Conservation (phyloP, 164 flowering plant species). For the Kalanchoe fedtschenkoi region DNA sequence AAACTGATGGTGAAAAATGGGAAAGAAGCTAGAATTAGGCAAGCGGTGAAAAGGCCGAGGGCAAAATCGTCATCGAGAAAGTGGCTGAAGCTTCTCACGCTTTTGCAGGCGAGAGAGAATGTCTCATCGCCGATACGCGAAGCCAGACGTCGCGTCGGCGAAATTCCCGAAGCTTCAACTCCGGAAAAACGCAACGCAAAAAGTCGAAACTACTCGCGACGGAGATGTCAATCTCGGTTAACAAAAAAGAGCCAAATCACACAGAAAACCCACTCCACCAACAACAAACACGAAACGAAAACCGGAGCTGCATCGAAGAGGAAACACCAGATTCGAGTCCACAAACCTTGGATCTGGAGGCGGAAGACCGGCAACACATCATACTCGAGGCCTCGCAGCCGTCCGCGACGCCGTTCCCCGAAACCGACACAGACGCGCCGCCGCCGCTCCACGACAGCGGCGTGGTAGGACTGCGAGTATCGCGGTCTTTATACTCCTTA, state of each 20-base stretch:
- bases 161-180: neutral
- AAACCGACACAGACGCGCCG: constrained; percentile 15
- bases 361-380: constrained; percentile 7
- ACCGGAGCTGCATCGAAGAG: too few species aligned
- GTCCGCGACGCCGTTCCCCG: constrained; percentile 26
- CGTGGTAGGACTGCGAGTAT: constrained; percentile 40
- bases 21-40: too few species aligned
- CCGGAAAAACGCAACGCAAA: neutral
- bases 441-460: constrained; percentile 63
- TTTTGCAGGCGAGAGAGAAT: constrained; percentile 9
- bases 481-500: neutral
- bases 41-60: too few species aligned
- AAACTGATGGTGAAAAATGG: too few species aligned
- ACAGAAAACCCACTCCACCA: neutral
- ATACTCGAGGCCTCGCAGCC: constrained; percentile 34
- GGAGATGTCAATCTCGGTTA: constrained; percentile 11
- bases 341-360: constrained; percentile 47
- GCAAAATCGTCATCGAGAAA: too few species aligned
- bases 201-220: neutral
- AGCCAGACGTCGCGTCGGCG: neutral
- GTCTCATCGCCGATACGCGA: constrained; percentile 14
- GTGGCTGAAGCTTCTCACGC: too few species aligned
- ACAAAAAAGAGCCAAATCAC: neutral
- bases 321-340: neutral
- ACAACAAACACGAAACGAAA: constrained; percentile 3